Evolutionary conservation across 768 basidiomycete species (phyloP), one percentile per base, ranked within the genome.

Genomic region (Rhizopogon salebrosus): DNA sequence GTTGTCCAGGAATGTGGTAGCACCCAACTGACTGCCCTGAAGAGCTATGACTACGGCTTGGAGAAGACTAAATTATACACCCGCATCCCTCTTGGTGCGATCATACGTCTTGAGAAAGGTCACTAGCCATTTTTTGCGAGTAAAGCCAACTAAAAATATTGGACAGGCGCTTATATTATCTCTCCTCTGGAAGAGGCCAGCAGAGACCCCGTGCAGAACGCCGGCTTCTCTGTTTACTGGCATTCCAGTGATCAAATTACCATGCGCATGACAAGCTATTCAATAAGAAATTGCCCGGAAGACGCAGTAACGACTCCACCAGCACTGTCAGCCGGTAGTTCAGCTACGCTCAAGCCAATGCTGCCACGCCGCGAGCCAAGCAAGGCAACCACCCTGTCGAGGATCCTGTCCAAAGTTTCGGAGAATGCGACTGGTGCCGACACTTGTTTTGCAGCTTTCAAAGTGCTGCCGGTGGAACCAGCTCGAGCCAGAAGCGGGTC

Each of bases 111-210:
- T 18, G 81, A 79, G 48, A 91, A 89, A 79, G 95, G 93, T 87
- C 22, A 13, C 36, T 14, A 65, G 46, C 23, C 34, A 20, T 14
- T 24, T 6, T n/a, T 20, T n/a, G 43, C 16, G 26, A 24, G 4
- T 39, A 41, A 23, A 18, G 48, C n/a, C 24, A 42, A 34, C 49
- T 35, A 23, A 31, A 41, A 38, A 16, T 16, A 16, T 54, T 24
- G 46, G 53, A 18, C 51, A 94, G 95, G 95, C n/a, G 84, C 91
- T 41, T 99, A 98, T 65, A 98, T 98, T 54, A 71, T 98, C 38
- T 97, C 95, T 1, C 86, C 95, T 2, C 75, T 98, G 2, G 92
- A 98, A 69, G 92, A 95, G 66, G 84, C 91, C 0, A 92, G 91
- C 59, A 83, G 94, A 14, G 92, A 97, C 66, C 82, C 88, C 0